Evolutionary conservation across 139 green algal genomes (phyloP), one percentile per base, ranked within the genome.

Genomic region (Pycnococcus provasolii): DNA sequence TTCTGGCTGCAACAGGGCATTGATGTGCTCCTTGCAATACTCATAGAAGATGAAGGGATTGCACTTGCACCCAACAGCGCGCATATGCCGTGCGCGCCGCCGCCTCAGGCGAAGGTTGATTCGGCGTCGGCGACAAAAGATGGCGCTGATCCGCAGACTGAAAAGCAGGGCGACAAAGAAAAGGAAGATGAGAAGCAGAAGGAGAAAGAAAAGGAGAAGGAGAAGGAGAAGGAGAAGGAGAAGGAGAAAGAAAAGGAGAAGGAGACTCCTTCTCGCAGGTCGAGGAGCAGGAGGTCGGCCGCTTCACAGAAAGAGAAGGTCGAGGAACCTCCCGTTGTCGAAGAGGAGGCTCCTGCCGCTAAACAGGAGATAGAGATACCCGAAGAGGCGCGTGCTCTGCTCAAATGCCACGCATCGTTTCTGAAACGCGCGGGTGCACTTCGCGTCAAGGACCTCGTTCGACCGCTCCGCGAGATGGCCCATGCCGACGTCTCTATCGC

Each of bases 1-100:
- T 99, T 97, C 79, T 99, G 93, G 93, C 81, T 98, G 3, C 95
- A 94, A 72, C 88, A 96, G 58, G 93, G 81, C 26, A 67, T 98
- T 72, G 90, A 95, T 62, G 74, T 97, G 51, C 76, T 97, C 4
- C 81, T 98, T 45, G 79, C 87, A 11, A 81, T 86, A 5, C 79
- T 97, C 2, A 73, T 83, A 0, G 86, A 91, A 37, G 73, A 86
- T 13, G 88, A 97, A 26, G 66, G 72, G 46, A 90, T 98, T 73
- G 90, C 86, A 45, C 73, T 97, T 6, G 89, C 88, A 0, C 90
- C 88, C 60, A 97, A 96, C 84, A 89, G 79, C 43, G 82, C 89
- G 13, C 88, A 94, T 73, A 71, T 92, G 0, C 75, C 84, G 1
- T 66, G 77, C 1, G 67, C 91, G 48, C 68, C 54, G 41, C 51